Evolutionary conservation across 805 yeast genomes (phyloP).

Genomic region (Debaryomyces hansenii): DNA sequence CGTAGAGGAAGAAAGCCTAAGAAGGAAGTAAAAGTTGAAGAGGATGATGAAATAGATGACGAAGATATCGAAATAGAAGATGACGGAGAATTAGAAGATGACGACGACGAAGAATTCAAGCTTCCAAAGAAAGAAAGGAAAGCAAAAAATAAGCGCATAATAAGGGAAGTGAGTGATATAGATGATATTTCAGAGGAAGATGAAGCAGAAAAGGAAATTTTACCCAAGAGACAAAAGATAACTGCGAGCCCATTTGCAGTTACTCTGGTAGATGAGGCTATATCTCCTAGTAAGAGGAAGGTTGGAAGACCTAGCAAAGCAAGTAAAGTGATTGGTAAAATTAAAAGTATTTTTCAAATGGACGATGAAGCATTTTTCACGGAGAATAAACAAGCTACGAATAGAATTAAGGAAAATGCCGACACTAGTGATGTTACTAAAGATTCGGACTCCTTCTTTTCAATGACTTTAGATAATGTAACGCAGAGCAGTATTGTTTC

Average conservation of each 20-base stretch:
- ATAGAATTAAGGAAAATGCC: neutral
- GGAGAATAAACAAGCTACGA: slow-evolving; percentile 13
- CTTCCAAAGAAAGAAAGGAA: slow-evolving; percentile 8
- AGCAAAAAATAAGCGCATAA: neutral
- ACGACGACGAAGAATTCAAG: slow-evolving; percentile 3
- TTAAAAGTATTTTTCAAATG: slow-evolving; percentile 36
- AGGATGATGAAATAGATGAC: slow-evolving; percentile 9
- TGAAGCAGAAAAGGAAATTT: neutral
- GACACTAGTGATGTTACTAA: neutral
- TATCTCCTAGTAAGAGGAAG: slow-evolving; percentile 2
- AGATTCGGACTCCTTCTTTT: neutral
- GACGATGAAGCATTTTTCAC: slow-evolving; percentile 27
- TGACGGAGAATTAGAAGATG: slow-evolving; percentile 6
- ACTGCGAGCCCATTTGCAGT: neutral
- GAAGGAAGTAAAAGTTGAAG: neutral
- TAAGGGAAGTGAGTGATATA: neutral
- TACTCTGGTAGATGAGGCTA: neutral
- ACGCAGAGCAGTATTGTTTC: slow-evolving; percentile 3
- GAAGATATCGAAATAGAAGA: slow-evolving; percentile 7
- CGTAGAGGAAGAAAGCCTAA: slow-evolving; percentile 2
- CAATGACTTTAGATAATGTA: slow-evolving; percentile 16
- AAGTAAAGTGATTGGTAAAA: slow-evolving; percentile 21
- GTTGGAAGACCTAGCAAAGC: slow-evolving; percentile 31
- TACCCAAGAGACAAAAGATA: neutral
- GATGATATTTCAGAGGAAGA: neutral